Evolutionary conservation across 169 alveolate species (phyloP).

Genomic region (Cryptosporidium ubiquitum): DNA sequence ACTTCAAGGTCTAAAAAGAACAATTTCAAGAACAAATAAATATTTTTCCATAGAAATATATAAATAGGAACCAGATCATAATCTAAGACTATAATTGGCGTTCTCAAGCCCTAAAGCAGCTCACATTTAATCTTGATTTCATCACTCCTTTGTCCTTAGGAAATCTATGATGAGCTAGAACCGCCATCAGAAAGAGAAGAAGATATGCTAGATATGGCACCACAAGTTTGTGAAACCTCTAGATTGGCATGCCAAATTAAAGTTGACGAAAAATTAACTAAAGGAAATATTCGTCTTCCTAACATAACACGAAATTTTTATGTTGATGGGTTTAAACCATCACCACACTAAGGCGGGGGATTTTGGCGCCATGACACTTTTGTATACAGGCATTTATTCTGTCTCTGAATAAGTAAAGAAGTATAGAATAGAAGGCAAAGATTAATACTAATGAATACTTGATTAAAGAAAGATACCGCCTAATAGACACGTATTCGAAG

Average conservation of each 20-base stretch:
- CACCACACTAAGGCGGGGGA: conserved; percentile 86
- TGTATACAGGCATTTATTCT: neutral
- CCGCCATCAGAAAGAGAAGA: conserved; percentile 92
- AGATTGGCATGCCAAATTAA: conserved; percentile 94
- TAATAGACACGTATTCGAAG: neutral
- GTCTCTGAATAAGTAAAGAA: neutral
- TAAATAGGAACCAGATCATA: too few relatives aligned
- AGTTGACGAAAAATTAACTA: conserved; percentile 85
- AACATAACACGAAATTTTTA: conserved; percentile 91
- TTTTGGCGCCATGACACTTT: neutral
- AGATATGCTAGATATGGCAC: conserved; percentile 95
- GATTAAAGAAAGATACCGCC: neutral
- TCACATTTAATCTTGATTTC: neutral
- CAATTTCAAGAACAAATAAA: too few relatives aligned
- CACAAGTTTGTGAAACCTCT: conserved; percentile 94
- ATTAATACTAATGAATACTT: neutral
- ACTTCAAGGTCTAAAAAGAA: too few relatives aligned
- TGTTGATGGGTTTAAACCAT: conserved; percentile 95
- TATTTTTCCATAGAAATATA: neutral
- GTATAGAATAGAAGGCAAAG: neutral
- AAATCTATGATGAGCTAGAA: conserved; percentile 87
- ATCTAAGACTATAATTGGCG: neutral
- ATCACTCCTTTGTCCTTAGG: conserved; percentile 31
- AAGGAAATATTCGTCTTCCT: conserved; percentile 89
- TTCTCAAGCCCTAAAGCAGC: neutral